Evolutionary conservation across 2,329 filamentous ascomycete species (phyloP), one percentile per base, ranked within the genome.

Genomic region (Trichoderma brevicompactum): DNA sequence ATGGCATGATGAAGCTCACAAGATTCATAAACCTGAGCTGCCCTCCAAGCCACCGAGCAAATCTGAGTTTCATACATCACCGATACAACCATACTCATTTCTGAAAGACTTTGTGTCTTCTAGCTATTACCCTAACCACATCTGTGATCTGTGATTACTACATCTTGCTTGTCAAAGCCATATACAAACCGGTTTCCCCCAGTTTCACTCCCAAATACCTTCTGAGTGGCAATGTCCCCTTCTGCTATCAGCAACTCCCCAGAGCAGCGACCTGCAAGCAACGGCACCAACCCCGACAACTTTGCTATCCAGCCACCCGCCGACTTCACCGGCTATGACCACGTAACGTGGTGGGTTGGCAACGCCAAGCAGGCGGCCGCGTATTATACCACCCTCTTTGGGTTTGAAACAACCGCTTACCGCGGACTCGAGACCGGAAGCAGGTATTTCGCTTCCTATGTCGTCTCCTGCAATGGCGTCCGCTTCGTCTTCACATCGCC

Each of bases 341-440:
- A 97, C 78, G 87, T 97, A 65, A 94, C 92, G 71, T 97, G 94
- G 94, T 97, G 92, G 82, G 94, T 97, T 36, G 93, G 94, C 75
- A 98, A 98, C 76, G 94, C 94, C 72, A 97, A 97, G 80, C 94
- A 97, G 82, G 92, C 93, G 2, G 94, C 94, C 44, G 86, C 90
- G 13, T 97, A 92, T 81, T 97, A 97, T 80, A 89, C 90, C 70
- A 89, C 87, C 10, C 90, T 93, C 70, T 93, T 97, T 82, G 94
- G 92, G 64, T 97, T 97, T 81, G 82, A 86, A 73, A 87, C 86
- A 19, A 79, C 97, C 65, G 94, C 94, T 68, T 96, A 97, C 78
- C 86, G 86, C 46, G 94, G 94, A 5, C 87, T 97, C 5, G 94
- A 97, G 78, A 97, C 94, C 0, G 92, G 92, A 68, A 92, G 87